phyloP scores from a whole-genome alignment of 495 filamentous ascomycete genomes.

The Barbatosphaeria neglecta region DNA sequence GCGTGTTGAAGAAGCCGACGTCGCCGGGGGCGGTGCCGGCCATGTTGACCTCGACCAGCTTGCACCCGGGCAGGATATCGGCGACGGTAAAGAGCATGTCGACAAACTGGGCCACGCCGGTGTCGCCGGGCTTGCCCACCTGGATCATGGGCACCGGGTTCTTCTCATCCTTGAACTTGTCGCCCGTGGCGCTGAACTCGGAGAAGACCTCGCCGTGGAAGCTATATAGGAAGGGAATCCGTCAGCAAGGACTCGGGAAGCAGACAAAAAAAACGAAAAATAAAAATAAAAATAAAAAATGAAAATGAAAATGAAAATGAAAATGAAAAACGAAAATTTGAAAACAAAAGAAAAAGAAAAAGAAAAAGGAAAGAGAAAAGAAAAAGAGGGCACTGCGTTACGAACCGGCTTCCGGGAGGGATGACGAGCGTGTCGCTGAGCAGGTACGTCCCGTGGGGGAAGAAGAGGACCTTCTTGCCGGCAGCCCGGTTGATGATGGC shows the following conservation, averaged over 20 bases:
- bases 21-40: constrained; percentile 37
- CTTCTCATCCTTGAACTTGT: constrained; percentile 35
- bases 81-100: constrained; percentile 37
- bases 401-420: constrained; percentile 41
- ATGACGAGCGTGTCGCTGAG: constrained; percentile 46
- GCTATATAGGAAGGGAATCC: not conserved
- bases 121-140: constrained; percentile 40
- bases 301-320: too few species aligned
- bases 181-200: constrained; percentile 11
- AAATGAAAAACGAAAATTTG: too few species aligned
- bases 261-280: too few species aligned
- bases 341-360: too few species aligned
- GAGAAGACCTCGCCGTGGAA: constrained; percentile 25
- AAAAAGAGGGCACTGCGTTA: constrained; percentile 5
- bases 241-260: too few species aligned
- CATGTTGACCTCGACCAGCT: constrained; percentile 47
- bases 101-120: constrained; percentile 43
- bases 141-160: constrained; percentile 41
- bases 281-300: too few species aligned
- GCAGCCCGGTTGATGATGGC: constrained; percentile 33
- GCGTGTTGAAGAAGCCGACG: constrained; percentile 46
- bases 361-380: too few species aligned
- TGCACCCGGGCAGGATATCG: constrained; percentile 27
- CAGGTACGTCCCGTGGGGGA: constrained; percentile 49
- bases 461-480: constrained; percentile 44